Conservation (phyloP, 768 basidiomycete species). For the Vararia minispora region DNA sequence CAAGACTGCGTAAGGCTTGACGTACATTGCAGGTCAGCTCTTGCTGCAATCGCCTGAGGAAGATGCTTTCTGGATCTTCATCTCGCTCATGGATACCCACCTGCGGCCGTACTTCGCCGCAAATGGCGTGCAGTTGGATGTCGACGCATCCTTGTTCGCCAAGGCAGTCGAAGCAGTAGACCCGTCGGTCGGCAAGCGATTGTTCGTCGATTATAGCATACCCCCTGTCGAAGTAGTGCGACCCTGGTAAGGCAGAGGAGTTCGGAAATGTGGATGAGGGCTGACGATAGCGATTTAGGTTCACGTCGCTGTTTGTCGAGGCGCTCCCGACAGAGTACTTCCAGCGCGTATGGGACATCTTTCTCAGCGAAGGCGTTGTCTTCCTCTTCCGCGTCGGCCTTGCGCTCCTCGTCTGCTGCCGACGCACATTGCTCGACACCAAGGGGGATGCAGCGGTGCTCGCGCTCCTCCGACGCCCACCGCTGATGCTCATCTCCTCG, state of each 20-base stretch:
- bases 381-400: constrained; percentile 69
- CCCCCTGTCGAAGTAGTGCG: constrained; percentile 44
- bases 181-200: constrained; percentile 44
- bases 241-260: constrained; percentile 44
- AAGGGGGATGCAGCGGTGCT: constrained; percentile 37
- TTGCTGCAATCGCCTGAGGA: constrained; percentile 72
- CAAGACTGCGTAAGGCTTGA: constrained; percentile 38
- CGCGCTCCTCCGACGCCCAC: constrained; percentile 37
- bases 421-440: constrained; percentile 45
- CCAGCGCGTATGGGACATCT: constrained; percentile 74
- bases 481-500: constrained; percentile 41
- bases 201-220: constrained; percentile 57
- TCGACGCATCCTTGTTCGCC: constrained; percentile 62
- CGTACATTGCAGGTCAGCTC: constrained; percentile 60
- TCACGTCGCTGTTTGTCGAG: constrained; percentile 60
- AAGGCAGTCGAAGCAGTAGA: constrained; percentile 60
- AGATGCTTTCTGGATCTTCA: constrained; percentile 86
- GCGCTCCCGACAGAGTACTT: constrained; percentile 53
- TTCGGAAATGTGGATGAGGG: background rate
- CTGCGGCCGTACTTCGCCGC: constrained; percentile 69
- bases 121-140: constrained; percentile 52
- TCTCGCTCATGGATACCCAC: constrained; percentile 77
- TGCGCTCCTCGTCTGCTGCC: constrained; percentile 48
- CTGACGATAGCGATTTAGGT: constrained; percentile 32
- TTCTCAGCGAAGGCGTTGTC: constrained; percentile 67